Percentiles rank a stretch among this genome's conserved stretches.
These are phyloP conservation scores for Crucibulum laeve DNA, from an alignment of 768 basidiomycete species.

Conservation along the genomic window DNA sequence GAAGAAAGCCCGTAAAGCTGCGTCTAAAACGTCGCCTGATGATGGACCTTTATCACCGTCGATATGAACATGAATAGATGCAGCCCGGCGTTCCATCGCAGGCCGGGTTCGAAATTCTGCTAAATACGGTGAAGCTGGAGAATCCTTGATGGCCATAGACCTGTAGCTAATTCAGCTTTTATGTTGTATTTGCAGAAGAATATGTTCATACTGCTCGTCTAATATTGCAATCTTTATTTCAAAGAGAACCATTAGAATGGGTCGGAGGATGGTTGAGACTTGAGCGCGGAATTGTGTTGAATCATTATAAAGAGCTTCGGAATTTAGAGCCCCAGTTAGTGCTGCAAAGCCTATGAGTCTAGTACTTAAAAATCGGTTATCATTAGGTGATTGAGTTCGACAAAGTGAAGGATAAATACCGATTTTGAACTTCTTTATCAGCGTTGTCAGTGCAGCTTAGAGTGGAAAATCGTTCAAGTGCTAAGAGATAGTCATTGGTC, in stretches of 20 bases:
- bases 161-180: conserved; percentile 27
- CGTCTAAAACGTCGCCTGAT: conserved; percentile 65
- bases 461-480: conserved; percentile 59
- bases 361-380: conserved; percentile 42
- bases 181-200: not conserved
- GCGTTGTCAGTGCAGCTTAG: conserved; percentile 49
- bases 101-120: conserved; percentile 83
- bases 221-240: conserved; percentile 56
- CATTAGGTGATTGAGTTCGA: not conserved
- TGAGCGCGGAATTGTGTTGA: conserved; percentile 70
- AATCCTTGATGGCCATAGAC: conserved; percentile 57
- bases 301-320: conserved; percentile 78
- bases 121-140: conserved; percentile 73
- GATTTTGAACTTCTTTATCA: conserved; percentile 72
- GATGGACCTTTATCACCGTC: conserved; percentile 87
- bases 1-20: conserved; percentile 67
- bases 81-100: conserved; percentile 74
- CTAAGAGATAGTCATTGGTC: conserved; percentile 66
- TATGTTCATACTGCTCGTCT: conserved; percentile 60
- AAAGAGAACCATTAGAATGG: conserved; percentile 65
- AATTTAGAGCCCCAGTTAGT: conserved; percentile 73
- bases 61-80: conserved; percentile 84
- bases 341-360: conserved; percentile 85
- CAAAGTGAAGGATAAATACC: conserved; percentile 34
- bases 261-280: conserved; percentile 62